Evolutionary conservation across 148 eudicot species (phyloP).

Genomic region (Nepenthes gracilis): DNA sequence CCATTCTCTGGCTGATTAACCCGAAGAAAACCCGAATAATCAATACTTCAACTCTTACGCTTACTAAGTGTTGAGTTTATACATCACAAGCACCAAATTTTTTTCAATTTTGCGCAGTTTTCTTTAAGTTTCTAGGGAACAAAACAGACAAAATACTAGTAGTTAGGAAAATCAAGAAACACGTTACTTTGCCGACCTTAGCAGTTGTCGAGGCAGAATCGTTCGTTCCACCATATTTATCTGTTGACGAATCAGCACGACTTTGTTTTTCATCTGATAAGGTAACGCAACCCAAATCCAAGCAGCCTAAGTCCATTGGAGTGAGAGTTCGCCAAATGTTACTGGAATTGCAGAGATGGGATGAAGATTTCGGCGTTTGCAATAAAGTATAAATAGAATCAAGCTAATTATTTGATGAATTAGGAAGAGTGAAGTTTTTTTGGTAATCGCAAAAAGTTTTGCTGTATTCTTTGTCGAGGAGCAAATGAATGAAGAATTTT

Average conservation of each 20-base stretch:
- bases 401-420: neutral
- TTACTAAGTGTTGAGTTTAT: too few species aligned
- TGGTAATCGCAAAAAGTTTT: too few species aligned
- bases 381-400: neutral
- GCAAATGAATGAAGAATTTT: conserved; percentile 1
- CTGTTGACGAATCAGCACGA: conserved; percentile 5
- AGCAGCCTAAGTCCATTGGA: conserved; percentile 61
- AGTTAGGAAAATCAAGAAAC: neutral
- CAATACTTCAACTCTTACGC: neutral
- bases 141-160: neutral
- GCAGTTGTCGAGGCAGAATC: conserved; percentile 22
- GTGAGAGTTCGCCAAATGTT: neutral
- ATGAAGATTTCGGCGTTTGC: neutral
- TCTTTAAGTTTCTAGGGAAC: neutral
- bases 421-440: neutral
- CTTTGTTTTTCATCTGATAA: conserved; percentile 23
- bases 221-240: conserved; percentile 1
- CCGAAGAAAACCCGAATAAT: neutral
- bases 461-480: neutral
- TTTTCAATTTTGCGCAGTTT: neutral
- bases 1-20: neutral
- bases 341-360: neutral
- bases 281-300: conserved; percentile 56
- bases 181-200: conserved; percentile 36
- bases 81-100: neutral